phyloP scores from a whole-genome alignment of 2,329 filamentous ascomycete species.

The Nemania diffusa region DNA sequence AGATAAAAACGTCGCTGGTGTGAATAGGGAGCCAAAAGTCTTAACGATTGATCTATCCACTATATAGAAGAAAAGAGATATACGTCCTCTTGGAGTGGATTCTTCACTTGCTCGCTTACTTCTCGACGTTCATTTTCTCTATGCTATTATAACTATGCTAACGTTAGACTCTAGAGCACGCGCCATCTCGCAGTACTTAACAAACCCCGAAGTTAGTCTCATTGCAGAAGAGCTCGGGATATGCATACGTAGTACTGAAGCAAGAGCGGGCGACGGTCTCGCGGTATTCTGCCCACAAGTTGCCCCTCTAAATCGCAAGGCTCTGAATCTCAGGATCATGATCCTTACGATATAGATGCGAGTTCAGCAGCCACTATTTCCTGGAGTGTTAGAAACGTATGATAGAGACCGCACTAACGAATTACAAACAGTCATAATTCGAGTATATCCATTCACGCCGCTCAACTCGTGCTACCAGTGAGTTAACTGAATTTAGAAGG shows the following conservation, averaged over 20 bases:
- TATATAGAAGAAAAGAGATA: not conserved
- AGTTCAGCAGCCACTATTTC: not conserved
- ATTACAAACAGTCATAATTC: not conserved
- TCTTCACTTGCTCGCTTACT: not conserved
- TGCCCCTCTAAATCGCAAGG: not conserved
- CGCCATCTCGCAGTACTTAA: not conserved
- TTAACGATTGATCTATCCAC: not conserved
- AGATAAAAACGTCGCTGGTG: not conserved
- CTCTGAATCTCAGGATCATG: not conserved
- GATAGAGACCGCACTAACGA: not conserved
- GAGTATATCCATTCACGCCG: not conserved
- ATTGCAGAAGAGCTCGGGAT: no score
- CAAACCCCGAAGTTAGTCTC: not conserved
- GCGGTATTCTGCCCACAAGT: not conserved
- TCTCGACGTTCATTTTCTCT: not conserved
- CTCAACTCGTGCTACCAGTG: conserved; percentile 4
- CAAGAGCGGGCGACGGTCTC: not conserved
- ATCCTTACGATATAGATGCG: not conserved
- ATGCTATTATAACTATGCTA: no score
- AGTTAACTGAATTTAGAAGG: conserved; percentile 32
- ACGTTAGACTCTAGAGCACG: not conserved
- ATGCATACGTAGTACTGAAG: no score
- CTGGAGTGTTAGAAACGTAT: not conserved
- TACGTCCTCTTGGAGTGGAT: not conserved
- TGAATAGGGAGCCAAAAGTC: not conserved